Base-by-base conservation (phyloP, 2,329 filamentous ascomycete genomes). In the Penicillium polonicum region DNA sequence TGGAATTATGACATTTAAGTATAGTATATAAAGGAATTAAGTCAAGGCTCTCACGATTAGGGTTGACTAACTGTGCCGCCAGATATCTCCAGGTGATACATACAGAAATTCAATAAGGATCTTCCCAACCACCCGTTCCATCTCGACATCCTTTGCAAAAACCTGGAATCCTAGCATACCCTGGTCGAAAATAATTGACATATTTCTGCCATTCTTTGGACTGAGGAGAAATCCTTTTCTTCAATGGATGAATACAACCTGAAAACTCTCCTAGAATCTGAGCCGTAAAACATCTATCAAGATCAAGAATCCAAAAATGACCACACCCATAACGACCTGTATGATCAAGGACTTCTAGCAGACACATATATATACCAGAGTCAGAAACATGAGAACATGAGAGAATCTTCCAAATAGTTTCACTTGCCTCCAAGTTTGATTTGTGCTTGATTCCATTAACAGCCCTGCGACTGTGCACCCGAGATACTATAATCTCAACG, bases 271-370 rank as follows among this genome's bases (percentile, higher is more conserved):
- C 53, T 2, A 43, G 7, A 8, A 23, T 31, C 19, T 31, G 38
- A 19, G 53, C 39, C 7, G 23, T 13, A 10, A 43, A 36, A 27
- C 53, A 56, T 51, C n/a, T 31, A n/a, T 56, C 17, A 13, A 52
- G 25, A 15, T 56, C 39, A 1, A 42, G n/a, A 31, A 56, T 52
- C 46, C 53, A 56, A 38, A 56, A 51, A 19, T 56, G 48, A 9
- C 53, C 53, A 25, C 39, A 55, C 8, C 53, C 46, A 38, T 51
- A 25, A 12, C n/a, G 46, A 17, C 46, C 46, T n/a, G 53, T 56
- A n/a, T 52, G 53, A 33, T 52, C 31, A 19, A 51, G 38, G 17
- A 45, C 31, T 21, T 56, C 39, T 19, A 56, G 27, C 7, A 44
- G 10, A 10, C 39, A 56, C 53, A 52, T 56, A 9, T 42, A 15